A percentile compares a stretch with the other conserved stretches of the same genome.
phyloP scores from a whole-genome alignment of 306 rosid species.

The Dicorynia guianensis region DNA sequence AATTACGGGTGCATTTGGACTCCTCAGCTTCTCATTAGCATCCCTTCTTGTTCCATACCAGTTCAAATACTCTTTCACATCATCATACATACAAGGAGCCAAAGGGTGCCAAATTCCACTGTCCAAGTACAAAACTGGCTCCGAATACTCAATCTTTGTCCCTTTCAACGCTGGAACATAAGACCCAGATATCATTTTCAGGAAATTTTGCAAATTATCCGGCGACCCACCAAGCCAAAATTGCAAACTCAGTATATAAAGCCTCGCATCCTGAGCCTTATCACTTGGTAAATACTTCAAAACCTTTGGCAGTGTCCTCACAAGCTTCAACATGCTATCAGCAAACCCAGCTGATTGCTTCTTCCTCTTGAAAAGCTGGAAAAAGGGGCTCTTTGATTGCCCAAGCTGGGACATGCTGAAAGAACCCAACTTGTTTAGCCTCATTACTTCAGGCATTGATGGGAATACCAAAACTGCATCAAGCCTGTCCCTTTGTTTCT shows the following conservation, averaged over 20 bases:
- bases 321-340: constrained; percentile 95
- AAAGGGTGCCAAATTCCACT: constrained; percentile 96
- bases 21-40: constrained; percentile 83
- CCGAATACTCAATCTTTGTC: constrained; percentile 74
- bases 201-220: constrained; percentile 84
- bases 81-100: constrained; percentile 98
- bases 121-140: constrained; percentile 92
- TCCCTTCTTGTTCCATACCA: constrained; percentile 97
- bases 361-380: constrained; percentile 88
- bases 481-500: constrained; percentile 84
- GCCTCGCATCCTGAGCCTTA: constrained; percentile 96
- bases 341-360: constrained; percentile 92
- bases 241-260: constrained; percentile 86
- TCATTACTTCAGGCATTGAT: constrained; percentile 99
- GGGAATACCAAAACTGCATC: constrained; percentile 98
- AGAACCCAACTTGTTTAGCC: constrained; percentile 87
- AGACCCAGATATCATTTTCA: constrained; percentile 88
- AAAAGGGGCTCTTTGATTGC: constrained; percentile 87
- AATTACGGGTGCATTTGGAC: constrained; percentile 62
- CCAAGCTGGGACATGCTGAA: constrained; percentile 97
- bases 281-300: constrained; percentile 96
- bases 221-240: constrained; percentile 99
- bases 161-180: constrained; percentile 88
- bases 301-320: constrained; percentile 94
- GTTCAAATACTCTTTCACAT: constrained; percentile 95